Evolutionary conservation across 345 rosid genomes (phyloP), one percentile per base, ranked within the genome.

Genomic region (Acer negundo): DNA sequence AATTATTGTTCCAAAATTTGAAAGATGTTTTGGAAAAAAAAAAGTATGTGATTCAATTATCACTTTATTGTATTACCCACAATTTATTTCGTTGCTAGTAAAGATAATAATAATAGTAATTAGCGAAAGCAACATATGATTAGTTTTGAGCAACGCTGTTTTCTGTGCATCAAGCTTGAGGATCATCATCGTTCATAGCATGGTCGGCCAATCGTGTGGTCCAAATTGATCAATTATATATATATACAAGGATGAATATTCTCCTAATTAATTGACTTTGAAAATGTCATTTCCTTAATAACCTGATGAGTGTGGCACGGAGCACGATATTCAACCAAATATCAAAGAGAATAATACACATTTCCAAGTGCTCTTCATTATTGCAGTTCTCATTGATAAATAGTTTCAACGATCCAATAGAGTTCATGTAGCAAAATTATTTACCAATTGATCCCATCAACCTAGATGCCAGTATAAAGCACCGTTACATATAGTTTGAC

Each of bases 141-240:
- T 62, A 46, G 19, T 62, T 46, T 46, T 13, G 61, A 24, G 62
- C 59, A 46, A 17, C 17, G 61, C 24, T 62, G 69, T 62, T 62
- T 26, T 19, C 13, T 16, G 1, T 2, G 11, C 42, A 38, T 67
- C 80, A 72, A 67, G 83, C 77, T 74, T 80, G 70, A 77, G 47
- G 74, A 44, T 53, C 65, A 16, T 26, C 42, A 31, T 65, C 11
- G 42, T 9, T 72, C 35, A 77, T 77, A 44, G 56, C 73, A 28
- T 11, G 67, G 62, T 26, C 53, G 62, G 51, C 26, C 74, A 20
- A 81, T 81, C 80, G 84, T 81, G 84, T 17, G 80, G 75, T 62
- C 68, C 78, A 77, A 75, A 69, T 77, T 73, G 72, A 73, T 68
- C 38, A 78, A 72, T 77, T 73, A 67, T 59, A 10, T 42, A 42